A percentile compares a stretch with the other conserved stretches of the same genome.
Evolutionary conservation across 345 rosid species (phyloP).

Genomic region (Salix purpurea): DNA sequence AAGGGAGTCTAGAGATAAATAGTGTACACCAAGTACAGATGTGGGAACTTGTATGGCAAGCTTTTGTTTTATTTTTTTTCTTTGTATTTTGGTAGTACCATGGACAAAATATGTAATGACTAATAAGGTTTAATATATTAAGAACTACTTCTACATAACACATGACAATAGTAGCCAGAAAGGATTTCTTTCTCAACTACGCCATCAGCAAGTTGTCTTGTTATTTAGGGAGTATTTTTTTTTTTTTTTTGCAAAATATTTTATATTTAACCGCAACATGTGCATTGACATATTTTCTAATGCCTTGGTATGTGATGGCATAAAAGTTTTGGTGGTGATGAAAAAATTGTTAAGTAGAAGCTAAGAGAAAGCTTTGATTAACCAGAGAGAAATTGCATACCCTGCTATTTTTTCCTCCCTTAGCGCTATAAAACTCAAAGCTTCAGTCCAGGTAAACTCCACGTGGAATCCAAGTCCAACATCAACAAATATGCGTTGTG

Average conservation of each 20-base stretch:
- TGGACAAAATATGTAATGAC: not conserved
- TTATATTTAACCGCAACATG: not conserved
- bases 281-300: too few relatives aligned
- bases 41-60: not conserved
- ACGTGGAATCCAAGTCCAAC: slow-evolving; percentile 78
- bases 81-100: not conserved
- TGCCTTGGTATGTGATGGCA: not conserved
- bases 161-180: not conserved
- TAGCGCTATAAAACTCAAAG: slow-evolving; percentile 49
- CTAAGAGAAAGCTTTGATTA: not conserved
- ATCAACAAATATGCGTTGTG: slow-evolving; percentile 61
- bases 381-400: slow-evolving; percentile 28
- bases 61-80: not conserved
- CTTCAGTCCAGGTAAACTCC: slow-evolving; percentile 82
- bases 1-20: not conserved
- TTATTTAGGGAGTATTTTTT: not conserved
- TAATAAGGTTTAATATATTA: not conserved
- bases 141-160: not conserved
- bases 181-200: not conserved
- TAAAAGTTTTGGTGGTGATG: not conserved
- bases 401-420: slow-evolving; percentile 62
- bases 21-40: not conserved
- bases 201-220: not conserved
- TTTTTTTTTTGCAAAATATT: not conserved
- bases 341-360: too few relatives aligned